These are phyloP conservation scores for Auricularia cornea DNA, from an alignment of 768 basidiomycete species.

Conservation along the genomic window DNA sequence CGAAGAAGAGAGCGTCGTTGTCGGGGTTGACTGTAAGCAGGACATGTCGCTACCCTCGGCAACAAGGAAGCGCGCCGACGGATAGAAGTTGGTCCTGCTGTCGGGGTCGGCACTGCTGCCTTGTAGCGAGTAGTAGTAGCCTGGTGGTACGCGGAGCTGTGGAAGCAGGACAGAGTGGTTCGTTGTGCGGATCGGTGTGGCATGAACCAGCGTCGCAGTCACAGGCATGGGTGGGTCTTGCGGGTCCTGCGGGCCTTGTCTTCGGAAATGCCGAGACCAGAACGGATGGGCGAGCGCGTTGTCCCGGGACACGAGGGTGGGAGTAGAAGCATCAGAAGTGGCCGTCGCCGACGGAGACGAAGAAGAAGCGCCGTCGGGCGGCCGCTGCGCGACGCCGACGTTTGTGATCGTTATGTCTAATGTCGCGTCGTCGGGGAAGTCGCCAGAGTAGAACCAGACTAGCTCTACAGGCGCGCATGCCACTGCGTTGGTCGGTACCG, in stretches of 20 bases:
- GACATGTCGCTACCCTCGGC: neutral
- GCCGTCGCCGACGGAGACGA: neutral
- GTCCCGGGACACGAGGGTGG: neutral
- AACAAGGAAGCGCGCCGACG: neutral
- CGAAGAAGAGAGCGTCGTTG: neutral
- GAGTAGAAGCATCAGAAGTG: neutral
- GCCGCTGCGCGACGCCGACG: neutral
- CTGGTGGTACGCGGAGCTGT: neutral
- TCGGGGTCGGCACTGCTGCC: neutral
- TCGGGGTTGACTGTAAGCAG: neutral
- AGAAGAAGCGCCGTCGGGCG: neutral
- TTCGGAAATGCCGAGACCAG: neutral
- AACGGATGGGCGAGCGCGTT: neutral
- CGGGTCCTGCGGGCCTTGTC: neutral
- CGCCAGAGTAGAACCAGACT: neutral
- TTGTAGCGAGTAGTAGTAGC: neutral
- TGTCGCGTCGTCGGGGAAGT: neutral
- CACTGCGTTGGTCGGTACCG: neutral
- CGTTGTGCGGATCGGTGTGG: neutral
- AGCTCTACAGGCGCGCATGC: neutral
- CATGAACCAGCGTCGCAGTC: neutral
- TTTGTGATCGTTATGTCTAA: neutral
- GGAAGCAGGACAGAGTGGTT: neutral
- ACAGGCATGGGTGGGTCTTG: neutral
- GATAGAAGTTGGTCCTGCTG: neutral